Percentiles rank a stretch among this genome's conserved stretches.
Evolutionary conservation across 148 eudicot species (phyloP).

Genomic region (Arbutus unedo): DNA sequence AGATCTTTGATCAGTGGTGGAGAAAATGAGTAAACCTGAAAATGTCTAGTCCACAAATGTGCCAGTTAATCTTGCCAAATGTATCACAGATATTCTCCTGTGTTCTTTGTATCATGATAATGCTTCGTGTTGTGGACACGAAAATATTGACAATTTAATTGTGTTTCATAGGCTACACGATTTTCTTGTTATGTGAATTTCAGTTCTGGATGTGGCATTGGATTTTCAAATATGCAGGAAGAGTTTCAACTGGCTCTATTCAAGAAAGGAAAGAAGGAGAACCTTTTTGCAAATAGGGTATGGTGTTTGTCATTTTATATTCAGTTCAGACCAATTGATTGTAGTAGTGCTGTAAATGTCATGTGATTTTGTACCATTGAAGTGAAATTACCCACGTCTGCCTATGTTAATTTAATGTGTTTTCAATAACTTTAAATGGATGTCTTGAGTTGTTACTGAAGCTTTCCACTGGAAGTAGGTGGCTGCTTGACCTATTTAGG

Average conservation of each 20-base stretch:
- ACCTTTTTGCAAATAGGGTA: conserved; percentile 94
- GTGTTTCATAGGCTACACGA: not conserved
- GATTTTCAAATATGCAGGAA: conserved; percentile 54
- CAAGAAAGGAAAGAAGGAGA: conserved; percentile 88
- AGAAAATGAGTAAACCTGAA: conserved; percentile 1
- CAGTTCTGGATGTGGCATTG: not conserved
- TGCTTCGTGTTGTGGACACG: not conserved
- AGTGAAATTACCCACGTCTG: not conserved
- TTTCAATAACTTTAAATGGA: not conserved
- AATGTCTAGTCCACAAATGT: conserved; percentile 1
- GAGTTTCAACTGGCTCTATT: conserved; percentile 89
- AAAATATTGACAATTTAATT: not conserved
- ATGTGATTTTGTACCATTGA: not conserved
- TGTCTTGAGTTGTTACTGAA: not conserved
- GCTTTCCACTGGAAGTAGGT: not conserved
- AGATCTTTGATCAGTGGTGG: not conserved
- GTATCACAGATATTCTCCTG: not conserved
- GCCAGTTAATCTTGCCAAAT: not conserved
- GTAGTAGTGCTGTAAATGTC: not conserved
- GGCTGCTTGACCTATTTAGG: not conserved
- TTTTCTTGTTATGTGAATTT: not conserved
- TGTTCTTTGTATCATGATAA: not conserved
- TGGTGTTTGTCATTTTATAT: conserved; percentile 20
- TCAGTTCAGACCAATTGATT: not conserved
- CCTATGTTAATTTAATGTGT: not conserved